Conservation (phyloP, 805 yeast genomes). For the Millerozyma miso region DNA sequence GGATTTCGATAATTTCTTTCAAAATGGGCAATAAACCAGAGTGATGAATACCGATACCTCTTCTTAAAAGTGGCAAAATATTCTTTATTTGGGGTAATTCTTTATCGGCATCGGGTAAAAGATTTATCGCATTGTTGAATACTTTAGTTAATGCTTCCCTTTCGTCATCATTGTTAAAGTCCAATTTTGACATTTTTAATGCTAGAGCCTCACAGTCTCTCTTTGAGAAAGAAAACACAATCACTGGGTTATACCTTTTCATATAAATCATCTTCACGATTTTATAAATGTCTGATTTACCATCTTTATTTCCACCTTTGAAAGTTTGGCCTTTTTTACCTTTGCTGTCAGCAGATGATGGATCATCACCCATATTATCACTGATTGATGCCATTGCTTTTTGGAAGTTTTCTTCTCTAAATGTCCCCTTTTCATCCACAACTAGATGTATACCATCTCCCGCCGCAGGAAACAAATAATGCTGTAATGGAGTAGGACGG, state of each 20-base stretch:
- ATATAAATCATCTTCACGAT: slow-evolving; percentile 98
- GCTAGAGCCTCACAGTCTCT: slow-evolving; percentile 96
- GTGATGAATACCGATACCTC: slow-evolving; percentile 99
- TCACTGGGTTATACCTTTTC: slow-evolving; percentile 94
- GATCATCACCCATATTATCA: slow-evolving; percentile 80
- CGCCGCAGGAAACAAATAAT: slow-evolving; percentile 95
- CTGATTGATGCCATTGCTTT: slow-evolving; percentile 95
- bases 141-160: slow-evolving; percentile 87
- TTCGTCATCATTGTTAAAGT: slow-evolving; percentile 91
- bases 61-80: slow-evolving; percentile 77
- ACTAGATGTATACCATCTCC: slow-evolving; percentile 98
- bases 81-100: slow-evolving; percentile 93
- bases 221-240: slow-evolving; percentile 96
- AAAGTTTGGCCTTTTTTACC: slow-evolving; percentile 77
- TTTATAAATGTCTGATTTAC: slow-evolving; percentile 84
- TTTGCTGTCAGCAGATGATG: slow-evolving; percentile 54
- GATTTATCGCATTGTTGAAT: slow-evolving; percentile 82
- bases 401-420: slow-evolving; percentile 96
- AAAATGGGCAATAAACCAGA: slow-evolving; percentile 91
- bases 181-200: slow-evolving; percentile 90
- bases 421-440: slow-evolving; percentile 93
- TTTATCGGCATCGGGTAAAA: slow-evolving; percentile 85
- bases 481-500: slow-evolving; percentile 98
- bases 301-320: slow-evolving; percentile 81
- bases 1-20: slow-evolving; percentile 91